phyloP scores from a whole-genome alignment of 2,329 filamentous ascomycete species.

The Myriangium duriaei region DNA sequence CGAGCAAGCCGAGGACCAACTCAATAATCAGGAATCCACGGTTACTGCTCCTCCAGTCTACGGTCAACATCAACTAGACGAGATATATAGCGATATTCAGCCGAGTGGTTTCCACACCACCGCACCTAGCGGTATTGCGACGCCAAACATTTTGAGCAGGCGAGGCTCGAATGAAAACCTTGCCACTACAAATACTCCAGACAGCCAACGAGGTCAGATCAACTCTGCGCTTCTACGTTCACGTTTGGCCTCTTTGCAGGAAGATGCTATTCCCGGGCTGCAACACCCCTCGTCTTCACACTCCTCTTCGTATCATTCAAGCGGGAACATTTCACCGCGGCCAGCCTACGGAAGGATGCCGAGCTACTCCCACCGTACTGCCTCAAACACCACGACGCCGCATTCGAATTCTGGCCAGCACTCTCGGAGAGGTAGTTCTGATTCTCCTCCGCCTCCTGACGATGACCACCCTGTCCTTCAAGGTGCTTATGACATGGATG shows the following conservation, averaged over 20 bases:
- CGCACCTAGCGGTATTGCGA: constrained; percentile 46
- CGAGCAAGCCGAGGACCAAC: constrained; percentile 28
- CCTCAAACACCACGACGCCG: constrained; percentile 9
- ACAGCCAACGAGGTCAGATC: constrained; percentile 29
- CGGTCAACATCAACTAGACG: constrained; percentile 77
- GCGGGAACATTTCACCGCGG: constrained; percentile 18
- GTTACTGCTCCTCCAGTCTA: constrained; percentile 80
- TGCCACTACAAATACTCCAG: constrained; percentile 38
- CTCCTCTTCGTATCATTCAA: constrained; percentile 18
- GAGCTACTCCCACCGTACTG: constrained; percentile 1
- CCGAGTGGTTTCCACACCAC: constrained; percentile 56
- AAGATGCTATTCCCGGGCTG: constrained; percentile 23
- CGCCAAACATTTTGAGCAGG: constrained; percentile 61
- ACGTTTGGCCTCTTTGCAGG: constrained; percentile 46
- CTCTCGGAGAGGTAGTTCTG: constrained; percentile 22
- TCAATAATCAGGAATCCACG: constrained; percentile 41
- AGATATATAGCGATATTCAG: constrained; percentile 80
- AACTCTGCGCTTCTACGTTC: constrained; percentile 56
- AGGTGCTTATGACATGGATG: constrained; percentile 32
- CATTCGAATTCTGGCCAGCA: constrained; percentile 17
- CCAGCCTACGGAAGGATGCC: background rate
- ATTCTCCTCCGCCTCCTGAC: constrained; percentile 12
- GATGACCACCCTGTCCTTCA: constrained; percentile 8
- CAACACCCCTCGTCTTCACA: constrained; percentile 13
- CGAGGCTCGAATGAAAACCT: constrained; percentile 75